Percentiles rank a stretch among this genome's conserved stretches.
phyloP scores from a whole-genome alignment of 805 yeast species.

The Candida silvatica region DNA sequence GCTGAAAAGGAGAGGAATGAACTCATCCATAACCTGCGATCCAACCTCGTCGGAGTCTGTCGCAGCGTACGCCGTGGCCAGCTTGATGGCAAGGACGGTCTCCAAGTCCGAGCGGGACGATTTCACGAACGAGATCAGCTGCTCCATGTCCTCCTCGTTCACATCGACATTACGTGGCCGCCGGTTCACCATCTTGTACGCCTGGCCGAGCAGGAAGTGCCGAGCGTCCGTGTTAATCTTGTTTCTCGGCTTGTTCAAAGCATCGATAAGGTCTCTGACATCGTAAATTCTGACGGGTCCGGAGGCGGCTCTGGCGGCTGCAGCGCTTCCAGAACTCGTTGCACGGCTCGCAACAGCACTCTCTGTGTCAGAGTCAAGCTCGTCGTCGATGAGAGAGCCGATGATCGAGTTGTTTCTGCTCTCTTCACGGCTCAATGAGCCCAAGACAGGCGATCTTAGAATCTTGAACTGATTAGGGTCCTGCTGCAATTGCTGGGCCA shows the following conservation, averaged over 20 bases:
- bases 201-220: slow-evolving; percentile 41
- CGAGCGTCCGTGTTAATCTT: slow-evolving; percentile 38
- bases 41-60: slow-evolving; percentile 46
- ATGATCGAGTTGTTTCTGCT: slow-evolving; percentile 15
- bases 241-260: slow-evolving; percentile 32
- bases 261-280: slow-evolving; percentile 35
- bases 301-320: slow-evolving; percentile 7
- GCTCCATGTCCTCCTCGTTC: slow-evolving; percentile 28
- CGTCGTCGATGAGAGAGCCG: slow-evolving; percentile 3
- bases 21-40: slow-evolving; percentile 18
- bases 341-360: slow-evolving; percentile 1
- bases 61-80: slow-evolving; percentile 33
- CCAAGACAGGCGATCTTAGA: slow-evolving; percentile 2
- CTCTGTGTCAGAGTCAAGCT: not conserved
- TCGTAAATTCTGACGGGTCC: slow-evolving; percentile 17
- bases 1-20: slow-evolving; percentile 21
- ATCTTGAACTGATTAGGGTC: slow-evolving; percentile 1
- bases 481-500: slow-evolving; percentile 1
- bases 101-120: slow-evolving; percentile 23
- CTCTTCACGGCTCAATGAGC: slow-evolving; percentile 13
- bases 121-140: slow-evolving; percentile 27
- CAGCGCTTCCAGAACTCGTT: too few species aligned
- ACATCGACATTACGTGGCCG: slow-evolving; percentile 27
- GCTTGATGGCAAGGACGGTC: slow-evolving; percentile 30
- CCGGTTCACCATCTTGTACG: slow-evolving; percentile 36